Evolutionary conservation across 2,329 filamentous ascomycete genomes (phyloP).

Genomic region (Dothistroma septosporum): DNA sequence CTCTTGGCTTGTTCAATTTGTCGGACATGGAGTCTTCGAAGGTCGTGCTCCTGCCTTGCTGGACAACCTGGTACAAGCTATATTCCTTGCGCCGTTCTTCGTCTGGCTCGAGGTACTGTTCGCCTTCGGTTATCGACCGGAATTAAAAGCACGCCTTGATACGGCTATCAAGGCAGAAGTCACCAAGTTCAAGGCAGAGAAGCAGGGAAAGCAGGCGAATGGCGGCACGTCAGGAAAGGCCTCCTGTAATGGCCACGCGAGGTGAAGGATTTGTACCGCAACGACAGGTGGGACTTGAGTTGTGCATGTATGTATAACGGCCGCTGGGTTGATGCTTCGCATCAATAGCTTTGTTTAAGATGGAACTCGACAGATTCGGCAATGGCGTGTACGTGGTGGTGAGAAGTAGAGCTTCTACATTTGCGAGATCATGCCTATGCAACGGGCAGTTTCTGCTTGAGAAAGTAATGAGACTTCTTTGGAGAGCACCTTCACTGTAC

Average conservation of each 20-base stretch:
- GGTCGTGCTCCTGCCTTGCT: constrained; percentile 81
- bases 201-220: constrained; percentile 41
- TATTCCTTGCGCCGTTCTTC: constrained; percentile 92
- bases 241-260: constrained; percentile 23
- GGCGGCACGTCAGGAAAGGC: constrained; percentile 23
- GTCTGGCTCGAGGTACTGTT: constrained; percentile 96
- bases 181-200: constrained; percentile 63
- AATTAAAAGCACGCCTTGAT: constrained; percentile 76
- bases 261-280: constrained; percentile 5
- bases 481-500: too few species aligned
- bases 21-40: constrained; percentile 88
- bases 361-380: not conserved
- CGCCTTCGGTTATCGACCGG: constrained; percentile 80
- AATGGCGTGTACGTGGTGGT: not conserved
- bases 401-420: too few species aligned
- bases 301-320: constrained; percentile 3
- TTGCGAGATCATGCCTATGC: too few species aligned
- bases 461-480: too few species aligned
- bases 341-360: not conserved
- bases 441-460: too few species aligned
- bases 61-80: constrained; percentile 85
- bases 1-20: constrained; percentile 83
- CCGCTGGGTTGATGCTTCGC: not conserved
- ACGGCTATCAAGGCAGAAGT: constrained; percentile 72
- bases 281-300: not conserved